These are phyloP conservation scores for Tetrahymena malaccensis DNA, from an alignment of 73 alveolate species.

Conservation along the genomic window DNA sequence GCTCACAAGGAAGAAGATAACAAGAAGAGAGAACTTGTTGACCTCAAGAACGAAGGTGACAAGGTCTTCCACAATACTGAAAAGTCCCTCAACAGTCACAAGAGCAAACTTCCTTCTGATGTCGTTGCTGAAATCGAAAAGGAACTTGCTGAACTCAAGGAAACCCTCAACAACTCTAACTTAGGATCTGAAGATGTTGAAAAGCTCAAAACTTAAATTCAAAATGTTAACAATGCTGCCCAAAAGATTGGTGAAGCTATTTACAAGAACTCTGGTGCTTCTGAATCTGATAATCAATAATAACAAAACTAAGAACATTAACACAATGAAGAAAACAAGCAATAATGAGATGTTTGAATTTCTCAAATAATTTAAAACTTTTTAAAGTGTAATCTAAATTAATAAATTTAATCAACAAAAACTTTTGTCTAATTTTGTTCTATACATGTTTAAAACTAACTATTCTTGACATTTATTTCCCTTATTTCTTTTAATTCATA, in stretches of 20 bases:
- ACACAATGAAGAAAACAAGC: neutral
- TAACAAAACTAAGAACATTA: neutral
- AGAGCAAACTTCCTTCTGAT: slow-evolving; percentile 57
- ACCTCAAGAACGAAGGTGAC: slow-evolving; percentile 82
- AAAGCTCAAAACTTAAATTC: slow-evolving; percentile 59
- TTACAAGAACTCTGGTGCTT: slow-evolving; percentile 26
- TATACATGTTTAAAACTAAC: neutral
- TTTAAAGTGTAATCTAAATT: neutral
- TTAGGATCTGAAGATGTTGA: slow-evolving; percentile 55
- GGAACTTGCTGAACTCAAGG: slow-evolving; percentile 44
- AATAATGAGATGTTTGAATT: neutral
- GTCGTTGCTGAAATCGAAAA: slow-evolving; percentile 8
- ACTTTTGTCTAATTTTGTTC: neutral
- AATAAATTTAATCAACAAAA: neutral
- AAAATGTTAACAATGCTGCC: slow-evolving; percentile 70
- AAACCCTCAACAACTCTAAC: slow-evolving; percentile 50
- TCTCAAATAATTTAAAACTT: neutral
- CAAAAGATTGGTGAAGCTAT: slow-evolving; percentile 79
- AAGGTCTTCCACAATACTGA: slow-evolving; percentile 69
- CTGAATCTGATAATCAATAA: neutral
- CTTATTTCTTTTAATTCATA: neutral
- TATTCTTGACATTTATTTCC: neutral
- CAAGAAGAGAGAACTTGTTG: slow-evolving; percentile 57
- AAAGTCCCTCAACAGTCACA: slow-evolving; percentile 68
- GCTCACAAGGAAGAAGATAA: slow-evolving; percentile 66